Base-by-base conservation (phyloP, 345 rosid genomes). In the Corchorus olitorius region DNA sequence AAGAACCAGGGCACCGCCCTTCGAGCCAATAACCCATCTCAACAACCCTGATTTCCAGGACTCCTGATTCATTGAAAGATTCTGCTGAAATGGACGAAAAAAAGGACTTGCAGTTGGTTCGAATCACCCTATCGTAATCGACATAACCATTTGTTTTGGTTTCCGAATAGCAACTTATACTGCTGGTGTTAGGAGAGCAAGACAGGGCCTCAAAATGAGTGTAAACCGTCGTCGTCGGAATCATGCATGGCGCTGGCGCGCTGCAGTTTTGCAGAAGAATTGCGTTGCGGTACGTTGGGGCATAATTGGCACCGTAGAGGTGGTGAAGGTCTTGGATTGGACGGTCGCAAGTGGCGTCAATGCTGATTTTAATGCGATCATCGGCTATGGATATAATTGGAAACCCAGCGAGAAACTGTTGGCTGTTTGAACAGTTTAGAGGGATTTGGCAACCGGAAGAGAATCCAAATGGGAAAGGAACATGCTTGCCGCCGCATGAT, bases 391-490 rank as follows among this genome's bases (percentile, higher is more conserved):
- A 1, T 0, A 71, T 53, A 64, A 88, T 77, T 0, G 68, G 82
- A 77, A 88, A 70, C 53, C 46, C 74, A 5, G 61, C 48, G 53
- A 70, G 1, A 5, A 86, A 3, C 79, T 79, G 1, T 83, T 67
- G 37, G 35, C 82, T 84, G 1, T 54, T 20, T 6, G 67, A 0
- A 49, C 96, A 93, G 46, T 78, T 83, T 43, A 91, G 83, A 39
- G 11, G 88, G 79, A 94, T 90, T 3, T 76, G 83, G 76, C 86
- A 89, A 7, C 72, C 84, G 0, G 81, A 13, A 19, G 94, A 82
- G 83, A 88, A 88, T 11, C 98, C 97, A 46, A 94, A 92, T 2
- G 98, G 98, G 58, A 84, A 90, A 0, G 53, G 64, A 0, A 86
- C 77, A 0, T 1, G 33, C 55, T 55, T 56, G 73, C 12, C 2